phyloP scores from a whole-genome alignment of 176 grass and related monocot genomes.

The Tuctoria greenei region DNA sequence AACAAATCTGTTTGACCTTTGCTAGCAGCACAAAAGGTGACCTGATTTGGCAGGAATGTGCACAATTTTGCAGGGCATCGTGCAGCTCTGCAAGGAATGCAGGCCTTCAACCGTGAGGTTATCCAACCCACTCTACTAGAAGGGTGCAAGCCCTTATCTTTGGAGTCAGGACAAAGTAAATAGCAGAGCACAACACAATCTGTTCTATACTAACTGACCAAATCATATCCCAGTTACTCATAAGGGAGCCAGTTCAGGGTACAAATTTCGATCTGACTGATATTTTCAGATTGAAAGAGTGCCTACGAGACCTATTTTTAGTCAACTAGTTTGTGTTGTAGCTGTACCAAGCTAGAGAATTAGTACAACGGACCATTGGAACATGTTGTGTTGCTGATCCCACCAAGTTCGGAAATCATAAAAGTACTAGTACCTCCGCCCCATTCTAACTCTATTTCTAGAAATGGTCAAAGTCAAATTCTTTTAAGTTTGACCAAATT shows the following conservation, averaged over 20 bases:
- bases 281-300: slow-evolving; percentile 13
- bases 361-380: background rate
- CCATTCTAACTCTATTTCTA: too few relatives aligned
- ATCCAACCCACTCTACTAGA: background rate
- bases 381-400: background rate
- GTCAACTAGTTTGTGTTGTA: background rate
- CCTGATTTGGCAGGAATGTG: background rate
- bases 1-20: background rate
- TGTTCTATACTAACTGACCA: background rate
- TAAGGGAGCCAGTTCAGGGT: background rate
- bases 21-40: background rate
- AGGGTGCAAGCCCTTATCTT: background rate
- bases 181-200: background rate
- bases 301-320: background rate
- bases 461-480: too few relatives aligned
- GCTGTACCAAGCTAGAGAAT: background rate
- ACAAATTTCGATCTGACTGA: background rate
- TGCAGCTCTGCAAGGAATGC: background rate
- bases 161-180: background rate
- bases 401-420: background rate
- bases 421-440: too few relatives aligned
- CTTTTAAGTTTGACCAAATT: too few relatives aligned
- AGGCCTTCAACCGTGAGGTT: background rate
- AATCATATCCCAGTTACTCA: background rate
- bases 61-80: background rate